Evolutionary conservation across 2,329 filamentous ascomycete species (phyloP).

Genomic region (Sporothrix inflata): DNA sequence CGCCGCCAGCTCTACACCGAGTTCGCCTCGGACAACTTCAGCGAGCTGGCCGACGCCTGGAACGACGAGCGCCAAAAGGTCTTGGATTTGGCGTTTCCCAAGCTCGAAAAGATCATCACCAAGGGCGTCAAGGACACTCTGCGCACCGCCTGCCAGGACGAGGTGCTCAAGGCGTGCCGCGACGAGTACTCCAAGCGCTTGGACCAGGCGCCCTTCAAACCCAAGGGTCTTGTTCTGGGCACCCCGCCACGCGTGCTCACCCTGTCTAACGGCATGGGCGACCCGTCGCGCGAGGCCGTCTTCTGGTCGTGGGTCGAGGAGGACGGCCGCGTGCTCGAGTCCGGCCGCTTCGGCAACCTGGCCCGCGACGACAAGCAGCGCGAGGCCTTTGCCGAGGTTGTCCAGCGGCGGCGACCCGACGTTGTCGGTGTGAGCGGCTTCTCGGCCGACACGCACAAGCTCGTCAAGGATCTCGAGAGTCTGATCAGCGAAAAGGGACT

Average conservation of each 20-base stretch:
- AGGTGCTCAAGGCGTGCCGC: slow-evolving; percentile 83
- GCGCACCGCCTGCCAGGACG: slow-evolving; percentile 90
- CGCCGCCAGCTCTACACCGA: slow-evolving; percentile 75
- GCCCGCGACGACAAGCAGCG: slow-evolving; percentile 68
- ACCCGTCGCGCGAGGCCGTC: slow-evolving; percentile 73
- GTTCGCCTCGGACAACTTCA: slow-evolving; percentile 94
- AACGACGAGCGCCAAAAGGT: slow-evolving; percentile 85
- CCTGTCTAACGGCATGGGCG: slow-evolving; percentile 82
- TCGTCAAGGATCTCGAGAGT: slow-evolving; percentile 79
- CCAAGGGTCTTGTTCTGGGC: slow-evolving; percentile 86
- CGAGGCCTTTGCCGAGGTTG: slow-evolving; percentile 74
- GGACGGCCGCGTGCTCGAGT: slow-evolving; percentile 84
- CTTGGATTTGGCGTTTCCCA: slow-evolving; percentile 77
- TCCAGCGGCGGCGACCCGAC: slow-evolving; percentile 81
- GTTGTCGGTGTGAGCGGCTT: slow-evolving; percentile 89
- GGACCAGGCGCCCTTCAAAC: slow-evolving; percentile 95
- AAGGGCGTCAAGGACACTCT: slow-evolving; percentile 95
- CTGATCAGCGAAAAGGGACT: slow-evolving; percentile 78
- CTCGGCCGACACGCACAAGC: slow-evolving; percentile 80
- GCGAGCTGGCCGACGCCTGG: slow-evolving; percentile 93
- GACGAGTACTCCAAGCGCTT: slow-evolving; percentile 88
- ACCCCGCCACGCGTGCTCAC: slow-evolving; percentile 86
- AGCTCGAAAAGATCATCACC: slow-evolving; percentile 80
- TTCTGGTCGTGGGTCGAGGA: slow-evolving; percentile 94
- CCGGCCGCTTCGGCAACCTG: slow-evolving; percentile 83